Evolutionary conservation across 202 grass and related monocot genomes (phyloP), one percentile per base, ranked within the genome.

Genomic region (Musa balbisiana): DNA sequence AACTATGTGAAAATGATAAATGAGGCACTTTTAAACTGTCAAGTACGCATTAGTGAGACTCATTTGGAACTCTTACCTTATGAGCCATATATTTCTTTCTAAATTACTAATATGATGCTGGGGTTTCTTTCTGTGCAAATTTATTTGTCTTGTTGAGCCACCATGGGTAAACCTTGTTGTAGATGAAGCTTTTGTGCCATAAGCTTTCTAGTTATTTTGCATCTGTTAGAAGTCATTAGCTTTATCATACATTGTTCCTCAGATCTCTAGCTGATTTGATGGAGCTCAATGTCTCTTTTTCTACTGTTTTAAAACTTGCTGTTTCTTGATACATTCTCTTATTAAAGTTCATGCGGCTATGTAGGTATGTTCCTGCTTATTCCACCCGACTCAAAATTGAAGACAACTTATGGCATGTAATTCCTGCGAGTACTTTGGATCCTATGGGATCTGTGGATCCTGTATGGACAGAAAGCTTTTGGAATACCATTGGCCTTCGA

Each of bases 391-490:
- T 99, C 76, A 92, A 82, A 68, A 86, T 83, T 52, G 83, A 90
- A 75, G 83, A 85, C 71, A 88, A 86, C 43, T 55, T 62, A 29
- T 98, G 95, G 95, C 83, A 76, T 73, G 73, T 98, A 59, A 69
- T 90, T 70, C 89, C 89, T 66, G 82, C 72, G 8, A 89, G 88
- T 82, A 84, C 78, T 0, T 87, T 83, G 14, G 95, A 98, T 80
- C 80, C 81, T 19, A 82, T 87, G 87, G 84, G 83, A 33, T 81
- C 73, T 1, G 83, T 79, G 17, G 95, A 98, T 74, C 89, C 95
- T 23, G 63, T 94, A 5, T 98, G 91, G 91, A 94, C 95, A 1
- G 87, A 98, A 82, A 98, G 95, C 82, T 98, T 43, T 88, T 98
- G 95, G 95, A 90, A 92, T 56, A 94, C 91, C 25, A 88, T 98